A percentile compares a stretch with the other conserved stretches of the same genome.
Evolutionary conservation across 2,329 filamentous ascomycete genomes (phyloP).

Genomic region (Trichophyton benhamiae): DNA sequence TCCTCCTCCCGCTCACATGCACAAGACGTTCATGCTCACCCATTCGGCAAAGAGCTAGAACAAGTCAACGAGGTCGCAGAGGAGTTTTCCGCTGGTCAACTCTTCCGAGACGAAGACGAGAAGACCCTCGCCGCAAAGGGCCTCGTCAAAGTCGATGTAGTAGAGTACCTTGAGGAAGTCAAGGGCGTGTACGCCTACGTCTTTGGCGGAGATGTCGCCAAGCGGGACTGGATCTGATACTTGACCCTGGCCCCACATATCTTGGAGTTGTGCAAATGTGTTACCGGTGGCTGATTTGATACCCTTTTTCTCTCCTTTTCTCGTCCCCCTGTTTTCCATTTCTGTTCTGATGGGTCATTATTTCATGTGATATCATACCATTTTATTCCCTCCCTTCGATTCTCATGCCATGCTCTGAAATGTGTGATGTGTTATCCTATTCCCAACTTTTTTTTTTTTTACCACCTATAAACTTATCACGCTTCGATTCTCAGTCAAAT

Average conservation of each 20-base stretch:
- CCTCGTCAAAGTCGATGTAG: slow-evolving; percentile 59
- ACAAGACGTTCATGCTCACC: slow-evolving; percentile 44
- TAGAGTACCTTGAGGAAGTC: slow-evolving; percentile 77
- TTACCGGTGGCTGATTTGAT: background rate
- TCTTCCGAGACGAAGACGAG: slow-evolving; percentile 62
- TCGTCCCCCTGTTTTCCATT: slow-evolving; percentile 4
- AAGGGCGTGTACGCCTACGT: slow-evolving; percentile 53
- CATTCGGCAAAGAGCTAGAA: slow-evolving; percentile 79
- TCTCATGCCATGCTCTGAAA: background rate
- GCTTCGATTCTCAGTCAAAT: no score
- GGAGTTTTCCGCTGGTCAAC: slow-evolving; percentile 57
- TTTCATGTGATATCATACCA: slow-evolving; percentile 1
- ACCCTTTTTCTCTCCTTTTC: background rate
- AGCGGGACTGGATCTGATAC: slow-evolving; percentile 31
- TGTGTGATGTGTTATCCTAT: background rate
- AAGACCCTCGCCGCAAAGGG: slow-evolving; percentile 56
- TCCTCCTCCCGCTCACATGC: background rate
- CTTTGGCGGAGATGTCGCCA: slow-evolving; percentile 36
- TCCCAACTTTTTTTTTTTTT: background rate
- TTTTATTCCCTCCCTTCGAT: background rate
- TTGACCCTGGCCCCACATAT: background rate
- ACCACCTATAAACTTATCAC: background rate
- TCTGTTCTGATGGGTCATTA: slow-evolving; percentile 5
- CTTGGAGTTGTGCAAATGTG: background rate
- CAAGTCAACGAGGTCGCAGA: slow-evolving; percentile 89